Evolutionary conservation across 306 rosid genomes (phyloP).

Genomic region (Trifolium pratense): DNA sequence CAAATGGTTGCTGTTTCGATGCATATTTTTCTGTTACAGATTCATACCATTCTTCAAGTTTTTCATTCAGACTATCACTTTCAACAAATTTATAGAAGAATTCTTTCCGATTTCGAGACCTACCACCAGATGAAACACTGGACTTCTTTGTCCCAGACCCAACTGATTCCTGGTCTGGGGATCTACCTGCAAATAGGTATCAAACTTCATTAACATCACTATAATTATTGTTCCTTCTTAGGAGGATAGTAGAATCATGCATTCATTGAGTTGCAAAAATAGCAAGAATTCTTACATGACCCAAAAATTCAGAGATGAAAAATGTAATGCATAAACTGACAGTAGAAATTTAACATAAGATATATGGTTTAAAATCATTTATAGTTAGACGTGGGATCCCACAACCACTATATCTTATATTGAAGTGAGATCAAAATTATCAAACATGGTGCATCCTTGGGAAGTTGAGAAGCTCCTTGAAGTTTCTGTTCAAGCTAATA

Average conservation of each 20-base stretch:
- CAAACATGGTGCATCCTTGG: not conserved
- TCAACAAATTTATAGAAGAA: conserved; percentile 78
- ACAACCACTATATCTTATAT: conserved; percentile 5
- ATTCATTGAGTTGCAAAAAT: conserved; percentile 15
- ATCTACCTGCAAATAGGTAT: conserved; percentile 66
- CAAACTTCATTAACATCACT: conserved; percentile 34
- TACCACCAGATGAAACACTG: conserved; percentile 78
- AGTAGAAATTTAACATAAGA: conserved; percentile 1
- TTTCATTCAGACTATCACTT: conserved; percentile 59
- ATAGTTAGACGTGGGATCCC: not conserved
- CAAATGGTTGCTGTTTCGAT: conserved; percentile 61
- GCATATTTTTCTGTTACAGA: conserved; percentile 53
- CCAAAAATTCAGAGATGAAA: conserved; percentile 14
- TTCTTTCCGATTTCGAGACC: conserved; percentile 76
- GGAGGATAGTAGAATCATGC: conserved; percentile 28
- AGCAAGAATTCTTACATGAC: not conserved
- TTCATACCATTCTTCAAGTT: conserved; percentile 86
- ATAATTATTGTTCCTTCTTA: not conserved
- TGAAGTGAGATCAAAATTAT: conserved; percentile 3
- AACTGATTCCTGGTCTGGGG: conserved; percentile 87
- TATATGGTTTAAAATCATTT: not conserved
- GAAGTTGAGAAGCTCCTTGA: not conserved
- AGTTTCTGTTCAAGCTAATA: not conserved
- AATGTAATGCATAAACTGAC: conserved; percentile 18
- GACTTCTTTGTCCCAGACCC: conserved; percentile 94